Evolutionary conservation across 306 rosid species (phyloP), one percentile per base, ranked within the genome.

Genomic region (Gleditsia sinensis): DNA sequence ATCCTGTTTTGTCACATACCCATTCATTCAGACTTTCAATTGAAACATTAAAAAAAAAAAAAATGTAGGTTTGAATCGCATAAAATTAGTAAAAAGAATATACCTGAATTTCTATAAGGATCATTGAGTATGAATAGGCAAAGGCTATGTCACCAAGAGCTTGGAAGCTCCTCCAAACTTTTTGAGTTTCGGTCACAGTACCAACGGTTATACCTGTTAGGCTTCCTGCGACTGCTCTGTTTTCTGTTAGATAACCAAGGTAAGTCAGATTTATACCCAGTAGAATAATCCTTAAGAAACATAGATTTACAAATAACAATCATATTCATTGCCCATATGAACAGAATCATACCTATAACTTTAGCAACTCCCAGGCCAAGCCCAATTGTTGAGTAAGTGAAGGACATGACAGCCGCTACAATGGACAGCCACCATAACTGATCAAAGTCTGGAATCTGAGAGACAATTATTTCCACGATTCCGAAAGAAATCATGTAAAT

Each of bases 91-190:
- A 20, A 39, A 46, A 71, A 64, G 23, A 51, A 25, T 11, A 14
- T 72, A 84, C 88, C 88, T 81, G 83, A 71, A 84, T 81, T 75
- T 84, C 88, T 24, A 81, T 70, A 12, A 84, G 88, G 74, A 84
- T 81, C 79, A 78, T 64, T 33, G 88, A 77, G 37, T 74, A 84
- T n/a, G 88, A 84, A 74, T 81, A 84, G 19, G 88, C 79, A 78
- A 84, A 84, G 14, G 88, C 85, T 40, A 84, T 84, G 71, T 81
- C 71, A 5, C 88, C 85, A 33, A 84, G 83, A 57, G 88, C 83
- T 84, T 77, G 85, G 27, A 84, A 84, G 24, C 69, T 74, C 33
- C 65, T 81, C 85, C 85, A 84, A 50, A 81, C 1, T 59, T 84
- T 84, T 59, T 81, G 76, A 2, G 72, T 11, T 60, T 69, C 40